A percentile compares a stretch with the other conserved stretches of the same genome.
Evolutionary conservation across 805 yeast genomes (phyloP).

Genomic region (Blastobotrys robertii): DNA sequence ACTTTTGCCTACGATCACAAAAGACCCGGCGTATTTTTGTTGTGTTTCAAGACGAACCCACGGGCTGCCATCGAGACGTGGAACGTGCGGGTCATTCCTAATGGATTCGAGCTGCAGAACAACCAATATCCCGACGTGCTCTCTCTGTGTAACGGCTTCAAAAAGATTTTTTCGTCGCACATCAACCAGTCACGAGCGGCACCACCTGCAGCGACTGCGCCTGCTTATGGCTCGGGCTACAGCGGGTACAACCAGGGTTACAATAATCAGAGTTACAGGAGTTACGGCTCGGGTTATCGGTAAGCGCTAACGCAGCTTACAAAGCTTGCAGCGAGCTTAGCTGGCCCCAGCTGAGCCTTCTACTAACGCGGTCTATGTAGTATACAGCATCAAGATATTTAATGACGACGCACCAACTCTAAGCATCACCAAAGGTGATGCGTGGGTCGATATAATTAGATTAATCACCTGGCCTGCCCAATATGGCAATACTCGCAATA

Average conservation of each 20-base stretch:
- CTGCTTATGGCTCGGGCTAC: background rate
- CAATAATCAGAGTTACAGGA: background rate
- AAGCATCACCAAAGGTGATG: no score
- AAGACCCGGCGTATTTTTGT: conserved; percentile 86
- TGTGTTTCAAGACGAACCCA: conserved; percentile 69
- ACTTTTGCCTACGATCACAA: conserved; percentile 85
- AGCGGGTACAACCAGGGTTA: background rate
- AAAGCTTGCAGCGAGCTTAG: background rate
- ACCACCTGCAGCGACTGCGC: background rate
- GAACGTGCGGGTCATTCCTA: conserved; percentile 86
- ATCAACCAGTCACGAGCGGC: background rate
- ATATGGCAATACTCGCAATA: no score
- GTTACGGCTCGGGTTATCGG: background rate
- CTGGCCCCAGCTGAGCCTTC: background rate
- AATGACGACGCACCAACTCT: no score
- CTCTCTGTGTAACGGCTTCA: conserved; percentile 89
- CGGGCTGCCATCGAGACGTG: conserved; percentile 51
- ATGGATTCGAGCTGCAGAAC: conserved; percentile 71
- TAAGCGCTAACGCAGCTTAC: background rate
- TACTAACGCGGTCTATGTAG: background rate
- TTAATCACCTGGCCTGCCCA: no score
- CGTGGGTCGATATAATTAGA: no score
- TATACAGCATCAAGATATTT: background rate
- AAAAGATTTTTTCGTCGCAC: conserved; percentile 35
- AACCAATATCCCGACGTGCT: conserved; percentile 85